Percentiles rank a stretch among this genome's conserved stretches.
phyloP scores from a whole-genome alignment of 192 early-diverging fungal genomes.

The Umbelopsis isabellina region DNA sequence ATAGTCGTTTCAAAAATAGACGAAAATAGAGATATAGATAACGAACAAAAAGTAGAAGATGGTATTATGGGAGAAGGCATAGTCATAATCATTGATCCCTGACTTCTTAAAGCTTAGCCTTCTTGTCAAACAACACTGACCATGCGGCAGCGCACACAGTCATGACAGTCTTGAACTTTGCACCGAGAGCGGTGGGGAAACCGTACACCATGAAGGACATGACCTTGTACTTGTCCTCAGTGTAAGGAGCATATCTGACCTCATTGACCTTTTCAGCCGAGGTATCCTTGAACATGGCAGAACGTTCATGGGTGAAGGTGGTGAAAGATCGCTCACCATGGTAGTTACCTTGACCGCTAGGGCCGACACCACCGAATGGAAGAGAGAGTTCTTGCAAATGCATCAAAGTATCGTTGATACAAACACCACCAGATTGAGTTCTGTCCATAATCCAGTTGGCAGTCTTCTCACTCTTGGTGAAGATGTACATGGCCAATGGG shows the following conservation, averaged over 20 bases:
- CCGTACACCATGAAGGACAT: slow-evolving; percentile 22
- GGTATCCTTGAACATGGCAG: slow-evolving; percentile 52
- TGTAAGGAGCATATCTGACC: slow-evolving; percentile 44
- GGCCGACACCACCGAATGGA: slow-evolving; percentile 83
- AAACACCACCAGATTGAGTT: slow-evolving; percentile 67
- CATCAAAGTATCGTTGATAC: slow-evolving; percentile 78
- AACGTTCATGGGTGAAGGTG: slow-evolving; percentile 71
- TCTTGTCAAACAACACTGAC: slow-evolving; percentile 19
- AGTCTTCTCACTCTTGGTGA: slow-evolving; percentile 25
- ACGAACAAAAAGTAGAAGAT: not conserved
- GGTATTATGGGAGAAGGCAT: not conserved
- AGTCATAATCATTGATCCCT: not conserved
- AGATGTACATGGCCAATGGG: slow-evolving; percentile 38
- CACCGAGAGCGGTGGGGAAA: slow-evolving; percentile 5
- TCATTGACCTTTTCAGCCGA: slow-evolving; percentile 38
- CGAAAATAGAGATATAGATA: no score
- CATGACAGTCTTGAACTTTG: slow-evolving; percentile 19
- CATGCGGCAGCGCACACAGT: slow-evolving; percentile 9
- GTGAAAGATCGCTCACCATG: slow-evolving; percentile 74
- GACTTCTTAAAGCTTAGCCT: slow-evolving; percentile 22
- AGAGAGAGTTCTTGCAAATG: slow-evolving; percentile 51
- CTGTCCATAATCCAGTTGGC: slow-evolving; percentile 34
- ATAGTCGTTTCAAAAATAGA: no score
- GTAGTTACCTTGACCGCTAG: slow-evolving; percentile 79
- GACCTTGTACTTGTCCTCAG: slow-evolving; percentile 26